phyloP scores from a whole-genome alignment of 352 stramenopile species.

The Phytophthora rubi region DNA sequence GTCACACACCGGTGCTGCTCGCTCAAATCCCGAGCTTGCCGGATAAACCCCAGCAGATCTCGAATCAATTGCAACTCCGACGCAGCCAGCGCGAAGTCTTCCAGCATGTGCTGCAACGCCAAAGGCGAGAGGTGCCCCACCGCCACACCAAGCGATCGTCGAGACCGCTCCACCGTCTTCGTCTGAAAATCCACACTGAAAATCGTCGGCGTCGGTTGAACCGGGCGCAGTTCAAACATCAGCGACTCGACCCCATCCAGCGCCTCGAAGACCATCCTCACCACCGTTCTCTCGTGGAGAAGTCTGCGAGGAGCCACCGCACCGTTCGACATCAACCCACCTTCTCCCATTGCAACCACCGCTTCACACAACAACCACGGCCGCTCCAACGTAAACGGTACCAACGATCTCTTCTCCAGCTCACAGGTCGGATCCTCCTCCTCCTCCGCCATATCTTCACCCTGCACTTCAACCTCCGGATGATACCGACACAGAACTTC shows the following conservation, averaged over 20 bases:
- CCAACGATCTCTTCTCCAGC: constrained; percentile 15
- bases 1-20: constrained; percentile 38
- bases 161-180: constrained; percentile 32
- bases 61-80: constrained; percentile 63
- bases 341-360: constrained; percentile 23
- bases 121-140: constrained; percentile 61
- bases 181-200: constrained; percentile 49
- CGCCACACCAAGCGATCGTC: constrained; percentile 29
- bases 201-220: constrained; percentile 16
- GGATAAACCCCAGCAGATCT: constrained; percentile 42
- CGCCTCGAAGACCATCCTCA: constrained; percentile 64
- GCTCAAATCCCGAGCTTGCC: constrained; percentile 12
- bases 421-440: constrained; percentile 22
- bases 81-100: constrained; percentile 39
- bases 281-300: constrained; percentile 57
- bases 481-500: constrained; percentile 59
- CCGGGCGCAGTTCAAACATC: constrained; percentile 49
- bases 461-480: constrained; percentile 17
- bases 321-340: not conserved
- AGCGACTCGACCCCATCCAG: constrained; percentile 56
- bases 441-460: constrained; percentile 12
- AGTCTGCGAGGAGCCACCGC: constrained; percentile 27
- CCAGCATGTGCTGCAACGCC: constrained; percentile 41
- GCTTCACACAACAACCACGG: constrained; percentile 45
- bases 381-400: constrained; percentile 42